phyloP scores from a whole-genome alignment of 352 stramenopile species.

The Globisporangium echinulatum region DNA sequence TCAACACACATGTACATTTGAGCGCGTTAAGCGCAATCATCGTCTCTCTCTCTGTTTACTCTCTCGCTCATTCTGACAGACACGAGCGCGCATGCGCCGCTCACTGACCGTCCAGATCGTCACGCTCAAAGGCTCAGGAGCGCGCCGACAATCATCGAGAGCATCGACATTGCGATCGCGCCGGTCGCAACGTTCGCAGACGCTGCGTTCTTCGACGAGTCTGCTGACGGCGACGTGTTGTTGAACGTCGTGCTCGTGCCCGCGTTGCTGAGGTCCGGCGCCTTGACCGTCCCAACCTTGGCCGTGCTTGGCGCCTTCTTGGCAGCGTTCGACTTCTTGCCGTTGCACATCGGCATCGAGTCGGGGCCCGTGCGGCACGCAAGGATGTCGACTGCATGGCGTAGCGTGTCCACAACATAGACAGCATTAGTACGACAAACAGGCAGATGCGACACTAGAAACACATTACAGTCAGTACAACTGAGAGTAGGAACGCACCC shows the following conservation, averaged over 20 bases:
- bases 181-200: neutral
- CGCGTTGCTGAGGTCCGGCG: conserved; percentile 6
- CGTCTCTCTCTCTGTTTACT: no score
- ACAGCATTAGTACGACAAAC: neutral
- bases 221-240: conserved; percentile 1
- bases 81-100: no score
- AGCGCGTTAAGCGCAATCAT: no score
- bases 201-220: neutral
- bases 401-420: neutral
- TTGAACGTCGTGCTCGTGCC: conserved; percentile 6
- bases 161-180: conserved; percentile 6
- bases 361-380: conserved; percentile 24
- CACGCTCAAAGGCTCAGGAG: conserved; percentile 3
- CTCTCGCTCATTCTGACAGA: no score
- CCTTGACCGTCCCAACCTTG: conserved; percentile 9
- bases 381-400: conserved; percentile 28
- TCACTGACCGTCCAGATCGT: neutral
- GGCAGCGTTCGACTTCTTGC: conserved; percentile 45
- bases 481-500: neutral
- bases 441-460: neutral
- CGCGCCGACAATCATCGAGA: conserved; percentile 7
- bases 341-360: conserved; percentile 49
- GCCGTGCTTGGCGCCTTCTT: conserved; percentile 23
- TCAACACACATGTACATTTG: no score
- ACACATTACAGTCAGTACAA: neutral